A percentile compares a stretch with the other conserved stretches of the same genome.
These are phyloP conservation scores for Cadophora sp. DNA, from an alignment of 2,329 filamentous ascomycete species.

Conservation along the genomic window DNA sequence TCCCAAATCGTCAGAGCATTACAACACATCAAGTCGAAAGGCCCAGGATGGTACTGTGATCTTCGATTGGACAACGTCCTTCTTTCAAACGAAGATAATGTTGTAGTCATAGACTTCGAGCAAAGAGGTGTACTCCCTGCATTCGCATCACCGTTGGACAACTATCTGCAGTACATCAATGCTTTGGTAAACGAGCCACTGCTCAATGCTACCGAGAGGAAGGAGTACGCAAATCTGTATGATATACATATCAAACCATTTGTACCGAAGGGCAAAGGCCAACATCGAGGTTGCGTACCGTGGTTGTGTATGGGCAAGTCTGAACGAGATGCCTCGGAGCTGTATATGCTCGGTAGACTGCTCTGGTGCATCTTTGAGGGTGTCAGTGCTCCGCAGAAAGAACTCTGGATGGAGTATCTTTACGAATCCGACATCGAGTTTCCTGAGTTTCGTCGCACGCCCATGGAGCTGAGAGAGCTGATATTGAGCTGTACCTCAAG, in stretches of 20 bases:
- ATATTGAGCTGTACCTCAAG: neutral
- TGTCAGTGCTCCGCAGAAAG: neutral
- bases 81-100: neutral
- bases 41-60: slow-evolving; percentile 7
- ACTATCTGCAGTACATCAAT: slow-evolving; percentile 14
- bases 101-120: slow-evolving; percentile 19
- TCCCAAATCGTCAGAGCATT: neutral
- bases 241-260: neutral
- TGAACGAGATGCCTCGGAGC: slow-evolving; percentile 8
- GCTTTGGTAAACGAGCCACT: neutral
- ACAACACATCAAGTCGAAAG: slow-evolving; percentile 8
- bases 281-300: neutral
- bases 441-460: slow-evolving; percentile 8
- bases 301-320: slow-evolving; percentile 7
- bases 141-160: slow-evolving; percentile 3
- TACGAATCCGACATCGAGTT: slow-evolving; percentile 2
- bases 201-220: neutral
- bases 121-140: neutral
- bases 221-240: neutral
- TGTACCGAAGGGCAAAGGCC: neutral
- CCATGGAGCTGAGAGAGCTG: neutral
- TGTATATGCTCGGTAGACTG: neutral
- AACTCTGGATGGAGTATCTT: neutral
- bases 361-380: slow-evolving; percentile 19
- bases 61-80: slow-evolving; percentile 14